Evolutionary conservation across 2,329 filamentous ascomycete species (phyloP).

Genomic region (Epichloe coenophiala): DNA sequence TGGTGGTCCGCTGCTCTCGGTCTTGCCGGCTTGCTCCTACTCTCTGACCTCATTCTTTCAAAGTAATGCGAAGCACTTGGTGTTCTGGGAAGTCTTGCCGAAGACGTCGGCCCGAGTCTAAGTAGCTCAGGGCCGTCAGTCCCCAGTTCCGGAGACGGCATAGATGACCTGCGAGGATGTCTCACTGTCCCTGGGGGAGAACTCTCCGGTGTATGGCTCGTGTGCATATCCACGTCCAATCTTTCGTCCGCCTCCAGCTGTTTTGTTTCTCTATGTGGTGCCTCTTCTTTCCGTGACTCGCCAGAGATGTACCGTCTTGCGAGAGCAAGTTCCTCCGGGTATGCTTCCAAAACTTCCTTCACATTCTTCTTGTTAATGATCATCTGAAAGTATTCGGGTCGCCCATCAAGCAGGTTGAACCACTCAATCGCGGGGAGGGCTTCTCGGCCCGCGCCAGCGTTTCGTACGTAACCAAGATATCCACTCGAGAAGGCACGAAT

Average conservation of each 20-base stretch:
- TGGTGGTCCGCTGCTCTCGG: conserved; percentile 10
- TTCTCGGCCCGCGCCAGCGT: conserved; percentile 12
- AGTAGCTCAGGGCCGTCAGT: conserved; percentile 9
- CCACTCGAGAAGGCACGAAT: conserved; percentile 29
- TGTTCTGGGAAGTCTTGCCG: conserved; percentile 5
- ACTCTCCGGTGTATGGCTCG: background rate
- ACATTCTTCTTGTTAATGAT: conserved; percentile 24
- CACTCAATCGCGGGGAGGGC: conserved; percentile 28
- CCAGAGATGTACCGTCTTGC: conserved; percentile 4
- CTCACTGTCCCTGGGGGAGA: background rate
- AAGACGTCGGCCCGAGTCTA: conserved; percentile 7
- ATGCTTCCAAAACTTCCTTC: conserved; percentile 18
- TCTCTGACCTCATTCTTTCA: conserved; percentile 8
- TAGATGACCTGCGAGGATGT: background rate
- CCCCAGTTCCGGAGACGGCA: conserved; percentile 9
- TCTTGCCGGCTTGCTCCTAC: conserved; percentile 5
- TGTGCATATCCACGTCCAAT: conserved; percentile 3
- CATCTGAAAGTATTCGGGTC: conserved; percentile 16
- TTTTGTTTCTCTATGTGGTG: background rate
- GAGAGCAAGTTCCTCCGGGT: conserved; percentile 18
- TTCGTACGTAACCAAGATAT: conserved; percentile 28
- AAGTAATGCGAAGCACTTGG: conserved; percentile 13
- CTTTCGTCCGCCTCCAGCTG: background rate
- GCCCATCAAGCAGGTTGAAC: conserved; percentile 20
- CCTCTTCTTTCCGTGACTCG: background rate